Base-by-base conservation (phyloP, 306 rosid species). In the Albizia julibrissin region DNA sequence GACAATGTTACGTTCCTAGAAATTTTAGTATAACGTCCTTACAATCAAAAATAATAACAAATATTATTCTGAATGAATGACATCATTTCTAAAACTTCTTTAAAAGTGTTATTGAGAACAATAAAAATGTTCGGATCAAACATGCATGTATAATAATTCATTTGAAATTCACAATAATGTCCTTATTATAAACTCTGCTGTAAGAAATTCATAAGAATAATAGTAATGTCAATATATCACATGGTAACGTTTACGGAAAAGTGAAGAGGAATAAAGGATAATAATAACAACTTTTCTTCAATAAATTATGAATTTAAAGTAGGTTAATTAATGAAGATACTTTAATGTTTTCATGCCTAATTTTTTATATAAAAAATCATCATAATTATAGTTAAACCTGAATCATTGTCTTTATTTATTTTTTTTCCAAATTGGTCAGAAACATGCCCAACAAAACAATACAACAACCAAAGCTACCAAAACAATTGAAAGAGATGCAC, bases 401-500 rank as follows among this genome's bases (percentile, higher is more conserved):
- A 34, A 37, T 6, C 8, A 0, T 6, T 37, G 8, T 37, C 40
- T 37, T 37, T 37, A 6, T 37, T 33, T 33, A 0, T 37, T 37
- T 37, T 37, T 6, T 0, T 33, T 1, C 40, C 8, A 6, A 5
- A 37, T 29, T 29, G 31, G 3, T 29, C 3, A 64, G 9, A 40
- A 13, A 12, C 33, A 29, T 13, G 69, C 69, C 27, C 33, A 0
- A 14, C 4, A 46, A 46, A 9, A 46, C 50, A 9, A 44, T 44
- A 44, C 49, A 44, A 14, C 66, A 59, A 54, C 61, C 61, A 5
- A 18, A 54, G 26, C 21, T n/a, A 15, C 15, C 21, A 11, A 21
- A 19, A 61, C 27, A 64, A 16, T 65, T 77, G 18, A 69, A 74
- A 74, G 54, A 54, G 21, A 78, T 47, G 62, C 87, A 80, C 50